Conservation (phyloP, 106 monocot genomes). For the Allium fistulosum region DNA sequence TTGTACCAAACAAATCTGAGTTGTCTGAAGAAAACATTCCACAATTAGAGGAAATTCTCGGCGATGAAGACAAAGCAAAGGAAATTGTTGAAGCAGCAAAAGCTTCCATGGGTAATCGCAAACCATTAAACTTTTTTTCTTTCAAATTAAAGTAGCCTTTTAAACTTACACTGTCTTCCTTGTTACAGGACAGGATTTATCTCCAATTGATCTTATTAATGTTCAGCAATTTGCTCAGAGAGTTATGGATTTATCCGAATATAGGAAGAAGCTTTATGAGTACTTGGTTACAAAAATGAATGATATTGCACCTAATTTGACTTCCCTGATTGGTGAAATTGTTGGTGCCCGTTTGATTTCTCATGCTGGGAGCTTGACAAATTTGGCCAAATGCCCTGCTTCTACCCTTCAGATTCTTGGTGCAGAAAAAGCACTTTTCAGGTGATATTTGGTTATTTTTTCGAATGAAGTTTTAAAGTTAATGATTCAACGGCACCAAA, state of each 20-base stretch:
- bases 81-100: slow-evolving; percentile 96
- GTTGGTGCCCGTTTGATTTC: slow-evolving; percentile 94
- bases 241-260: slow-evolving; percentile 81
- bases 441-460: slow-evolving; percentile 25
- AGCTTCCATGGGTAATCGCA: slow-evolving; percentile 85
- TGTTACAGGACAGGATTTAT: slow-evolving; percentile 84
- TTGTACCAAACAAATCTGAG: slow-evolving; percentile 74
- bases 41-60: slow-evolving; percentile 65
- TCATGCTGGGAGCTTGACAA: slow-evolving; percentile 93
- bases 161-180: neutral
- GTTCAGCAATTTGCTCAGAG: slow-evolving; percentile 83
- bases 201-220: slow-evolving; percentile 83
- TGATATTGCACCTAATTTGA: slow-evolving; percentile 91
- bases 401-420: slow-evolving; percentile 98
- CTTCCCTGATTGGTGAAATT: slow-evolving; percentile 85
- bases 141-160: too few relatives aligned
- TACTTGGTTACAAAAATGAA: slow-evolving; percentile 94
- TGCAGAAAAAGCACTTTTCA: slow-evolving; percentile 98
- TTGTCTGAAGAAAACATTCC: slow-evolving; percentile 65
- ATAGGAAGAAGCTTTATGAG: slow-evolving; percentile 80
- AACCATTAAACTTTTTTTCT: neutral
- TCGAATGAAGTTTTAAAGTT: neutral
- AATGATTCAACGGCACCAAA: too few relatives aligned
- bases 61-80: slow-evolving; percentile 93
- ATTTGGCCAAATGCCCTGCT: slow-evolving; percentile 87